phyloP scores from a whole-genome alignment of 805 yeast genomes.

The Danielozyma ontarioensis region DNA sequence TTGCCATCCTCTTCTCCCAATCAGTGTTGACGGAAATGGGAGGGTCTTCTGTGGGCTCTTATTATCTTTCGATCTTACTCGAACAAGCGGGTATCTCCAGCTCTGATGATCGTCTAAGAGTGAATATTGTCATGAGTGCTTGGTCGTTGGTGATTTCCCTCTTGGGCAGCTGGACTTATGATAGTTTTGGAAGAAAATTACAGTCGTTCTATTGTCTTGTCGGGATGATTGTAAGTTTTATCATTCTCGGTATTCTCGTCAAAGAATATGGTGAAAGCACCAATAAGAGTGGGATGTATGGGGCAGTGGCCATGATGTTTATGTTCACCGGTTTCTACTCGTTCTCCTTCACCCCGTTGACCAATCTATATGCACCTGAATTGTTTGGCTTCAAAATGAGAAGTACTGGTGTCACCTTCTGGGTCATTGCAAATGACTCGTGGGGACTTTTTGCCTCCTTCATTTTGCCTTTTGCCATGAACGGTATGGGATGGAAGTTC shows the following conservation, averaged over 20 bases:
- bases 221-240: slow-evolving; percentile 9
- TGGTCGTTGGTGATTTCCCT: slow-evolving; percentile 7
- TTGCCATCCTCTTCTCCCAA: slow-evolving; percentile 6
- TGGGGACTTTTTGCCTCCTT: slow-evolving; percentile 10
- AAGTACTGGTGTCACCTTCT: slow-evolving; percentile 11
- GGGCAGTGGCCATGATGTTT: slow-evolving; percentile 12
- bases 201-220: slow-evolving; percentile 5
- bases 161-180: slow-evolving; percentile 6
- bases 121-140: slow-evolving; percentile 8
- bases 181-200: slow-evolving; percentile 7
- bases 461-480: slow-evolving; percentile 14
- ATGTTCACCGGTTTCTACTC: slow-evolving; percentile 11
- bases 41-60: slow-evolving; percentile 14
- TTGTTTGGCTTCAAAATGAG: slow-evolving; percentile 9
- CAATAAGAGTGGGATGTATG: slow-evolving; percentile 7
- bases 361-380: slow-evolving; percentile 11
- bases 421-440: slow-evolving; percentile 1
- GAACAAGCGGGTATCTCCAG: slow-evolving; percentile 12
- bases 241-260: too few species aligned
- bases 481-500: slow-evolving; percentile 14
- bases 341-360: slow-evolving; percentile 10
- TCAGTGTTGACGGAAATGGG: slow-evolving; percentile 9
- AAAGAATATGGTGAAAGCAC: slow-evolving; percentile 6
- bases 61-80: slow-evolving; percentile 10
- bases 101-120: slow-evolving; percentile 6